These are phyloP conservation scores for Didymella pinodella DNA, from an alignment of 2,329 filamentous ascomycete species.

Conservation along the genomic window DNA sequence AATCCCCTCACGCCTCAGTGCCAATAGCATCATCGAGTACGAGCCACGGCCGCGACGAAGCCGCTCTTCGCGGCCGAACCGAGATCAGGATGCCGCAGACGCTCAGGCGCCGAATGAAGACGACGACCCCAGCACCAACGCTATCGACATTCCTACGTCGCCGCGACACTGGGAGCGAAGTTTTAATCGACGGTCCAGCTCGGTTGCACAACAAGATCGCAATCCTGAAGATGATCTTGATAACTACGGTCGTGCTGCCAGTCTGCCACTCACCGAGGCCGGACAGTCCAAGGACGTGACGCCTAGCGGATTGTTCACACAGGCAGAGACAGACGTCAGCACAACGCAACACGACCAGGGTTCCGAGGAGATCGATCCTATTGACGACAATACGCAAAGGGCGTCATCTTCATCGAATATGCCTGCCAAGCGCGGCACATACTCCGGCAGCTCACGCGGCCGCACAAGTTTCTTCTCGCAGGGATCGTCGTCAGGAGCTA, in stretches of 20 bases:
- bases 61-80: slow-evolving; percentile 42
- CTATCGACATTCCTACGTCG: slow-evolving; percentile 77
- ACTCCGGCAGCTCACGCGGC: slow-evolving; percentile 36
- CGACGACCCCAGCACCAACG: slow-evolving; percentile 62
- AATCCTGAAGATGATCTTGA: slow-evolving; percentile 69
- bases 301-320: slow-evolving; percentile 68
- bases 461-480: slow-evolving; percentile 45
- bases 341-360: slow-evolving; percentile 35
- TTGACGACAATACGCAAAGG: slow-evolving; percentile 35
- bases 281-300: slow-evolving; percentile 64
- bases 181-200: slow-evolving; percentile 68
- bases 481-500: slow-evolving; percentile 44
- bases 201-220: slow-evolving; percentile 70
- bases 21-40: slow-evolving; percentile 84
- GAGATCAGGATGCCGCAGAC: slow-evolving; percentile 38
- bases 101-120: slow-evolving; percentile 40
- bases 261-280: slow-evolving; percentile 65
- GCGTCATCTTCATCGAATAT: slow-evolving; percentile 42
- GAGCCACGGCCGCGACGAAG: slow-evolving; percentile 48
- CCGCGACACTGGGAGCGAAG: slow-evolving; percentile 61
- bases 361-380: slow-evolving; percentile 31
- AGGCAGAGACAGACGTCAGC: slow-evolving; percentile 43
- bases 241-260: slow-evolving; percentile 70
- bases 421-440: slow-evolving; percentile 38
- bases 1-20: slow-evolving; percentile 90